Evolutionary conservation across 2,329 filamentous ascomycete genomes (phyloP), one percentile per base, ranked within the genome.

Genomic region (Sclerotinia glacialis): DNA sequence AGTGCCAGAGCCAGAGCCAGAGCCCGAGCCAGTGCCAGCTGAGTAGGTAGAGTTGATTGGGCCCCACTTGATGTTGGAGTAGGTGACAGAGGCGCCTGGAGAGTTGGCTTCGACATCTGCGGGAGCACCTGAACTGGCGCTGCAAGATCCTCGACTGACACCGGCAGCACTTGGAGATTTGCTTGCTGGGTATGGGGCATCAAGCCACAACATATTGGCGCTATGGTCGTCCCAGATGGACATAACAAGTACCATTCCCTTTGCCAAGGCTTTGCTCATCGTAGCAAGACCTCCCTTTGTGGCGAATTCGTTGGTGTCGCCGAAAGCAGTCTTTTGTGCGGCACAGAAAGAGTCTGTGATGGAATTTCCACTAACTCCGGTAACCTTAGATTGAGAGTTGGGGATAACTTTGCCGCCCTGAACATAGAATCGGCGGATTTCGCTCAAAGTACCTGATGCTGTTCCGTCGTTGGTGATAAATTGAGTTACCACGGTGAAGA

Each of bases 181-280:
- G 66, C 76, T 73, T 69, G 80, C 78, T 69, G 88, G 88, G 81
- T 85, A 89, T 76, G 80, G 83, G 69, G 84, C 85, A 81, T 92
- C 89, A 73, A 92, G 84, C 90, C 90, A 92, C 73, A 89, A 83
- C 88, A 92, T 92, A 79, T 88, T 82, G 73, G 84, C 80, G 67
- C 83, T 77, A 77, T 90, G 84, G 69, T 81, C 79, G 71, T 80
- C 77, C 83, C 83, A 85, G 72, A 87, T 79, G 56, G 80, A 83
- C 82, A 90, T 83, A 73, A 89, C 86, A 16, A 90, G 81, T 58
- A 89, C 87, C 84, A 89, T 87, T 55, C 73, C 73, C 44, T 85
- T 75, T 14, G 77, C 76, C 64, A 90, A 78, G 37, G 85, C 85
- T 0, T 79, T 75, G 68, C 83, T 81, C 81, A 90, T 85, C 40